Evolutionary conservation across 2,329 filamentous ascomycete species (phyloP).

Genomic region (Camillea tinctor): DNA sequence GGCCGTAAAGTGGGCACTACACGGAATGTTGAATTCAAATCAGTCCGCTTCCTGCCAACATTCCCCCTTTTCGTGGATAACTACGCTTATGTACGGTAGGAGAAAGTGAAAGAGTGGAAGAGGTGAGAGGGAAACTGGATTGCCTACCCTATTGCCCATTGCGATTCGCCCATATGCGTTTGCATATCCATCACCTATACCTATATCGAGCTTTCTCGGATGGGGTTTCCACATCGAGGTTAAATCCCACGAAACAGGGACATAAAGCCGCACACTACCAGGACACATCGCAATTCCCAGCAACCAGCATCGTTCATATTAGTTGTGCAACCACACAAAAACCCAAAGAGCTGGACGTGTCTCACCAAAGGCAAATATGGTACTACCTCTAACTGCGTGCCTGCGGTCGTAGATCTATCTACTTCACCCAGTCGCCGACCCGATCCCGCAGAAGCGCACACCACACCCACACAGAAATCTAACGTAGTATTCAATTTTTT

Average conservation of each 20-base stretch:
- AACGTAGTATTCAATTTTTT: not conserved
- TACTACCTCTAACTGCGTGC: not conserved
- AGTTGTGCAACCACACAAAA: slow-evolving; percentile 1
- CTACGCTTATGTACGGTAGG: too few relatives aligned
- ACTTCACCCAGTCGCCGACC: not conserved
- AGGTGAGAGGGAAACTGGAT: not conserved
- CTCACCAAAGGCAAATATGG: not conserved
- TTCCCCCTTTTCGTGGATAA: not conserved
- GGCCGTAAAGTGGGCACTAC: too few relatives aligned
- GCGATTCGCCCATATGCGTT: not conserved
- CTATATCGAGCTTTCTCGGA: not conserved
- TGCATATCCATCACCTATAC: too few relatives aligned
- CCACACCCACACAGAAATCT: not conserved
- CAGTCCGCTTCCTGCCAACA: too few relatives aligned
- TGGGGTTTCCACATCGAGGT: not conserved
- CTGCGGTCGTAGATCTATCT: not conserved
- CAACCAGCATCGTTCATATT: not conserved
- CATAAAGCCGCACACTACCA: not conserved
- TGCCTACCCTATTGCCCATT: not conserved
- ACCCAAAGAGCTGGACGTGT: not conserved
- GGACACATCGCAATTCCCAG: not conserved
- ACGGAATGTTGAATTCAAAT: too few relatives aligned
- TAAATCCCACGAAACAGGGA: not conserved
- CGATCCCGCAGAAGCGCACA: not conserved
- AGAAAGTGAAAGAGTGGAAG: too few relatives aligned